Evolutionary conservation across 2,329 filamentous ascomycete species (phyloP).

Genomic region (Leptosphaerulina australis): DNA sequence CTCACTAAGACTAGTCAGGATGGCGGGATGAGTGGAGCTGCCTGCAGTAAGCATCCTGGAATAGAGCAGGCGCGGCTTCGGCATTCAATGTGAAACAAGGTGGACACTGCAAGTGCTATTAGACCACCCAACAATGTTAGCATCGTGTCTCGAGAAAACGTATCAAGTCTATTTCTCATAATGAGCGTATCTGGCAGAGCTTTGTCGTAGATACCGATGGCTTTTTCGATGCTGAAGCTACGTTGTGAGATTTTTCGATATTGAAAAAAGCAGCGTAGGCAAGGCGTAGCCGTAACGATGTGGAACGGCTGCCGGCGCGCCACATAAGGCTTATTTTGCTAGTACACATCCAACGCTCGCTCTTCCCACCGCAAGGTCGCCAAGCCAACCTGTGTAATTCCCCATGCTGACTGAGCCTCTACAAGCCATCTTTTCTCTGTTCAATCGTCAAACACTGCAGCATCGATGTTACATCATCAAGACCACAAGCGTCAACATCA

Average conservation of each 20-base stretch:
- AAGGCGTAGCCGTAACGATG: background rate
- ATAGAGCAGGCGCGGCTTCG: constrained; percentile 8
- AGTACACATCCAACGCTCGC: background rate
- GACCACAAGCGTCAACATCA: constrained; percentile 1
- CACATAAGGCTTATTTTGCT: background rate
- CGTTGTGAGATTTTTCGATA: background rate
- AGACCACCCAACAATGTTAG: constrained; percentile 2
- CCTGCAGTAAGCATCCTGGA: constrained; percentile 2
- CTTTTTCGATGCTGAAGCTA: background rate
- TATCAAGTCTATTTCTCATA: background rate
- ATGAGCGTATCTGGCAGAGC: background rate
- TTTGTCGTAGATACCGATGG: no score
- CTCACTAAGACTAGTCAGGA: background rate
- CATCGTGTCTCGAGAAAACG: background rate
- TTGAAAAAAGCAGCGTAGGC: background rate
- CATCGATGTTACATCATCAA: background rate
- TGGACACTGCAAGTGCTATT: constrained; percentile 4
- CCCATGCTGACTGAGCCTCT: background rate
- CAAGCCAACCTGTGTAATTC: no score
- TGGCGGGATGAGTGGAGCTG: background rate
- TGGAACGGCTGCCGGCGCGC: background rate
- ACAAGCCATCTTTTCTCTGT: background rate
- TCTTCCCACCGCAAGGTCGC: no score
- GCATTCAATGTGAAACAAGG: constrained; percentile 10
- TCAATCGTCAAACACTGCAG: background rate